A percentile compares a stretch with the other conserved stretches of the same genome.
These are phyloP conservation scores for Verticillium tricorpus DNA, from an alignment of 2,329 filamentous ascomycete genomes.

Conservation along the genomic window DNA sequence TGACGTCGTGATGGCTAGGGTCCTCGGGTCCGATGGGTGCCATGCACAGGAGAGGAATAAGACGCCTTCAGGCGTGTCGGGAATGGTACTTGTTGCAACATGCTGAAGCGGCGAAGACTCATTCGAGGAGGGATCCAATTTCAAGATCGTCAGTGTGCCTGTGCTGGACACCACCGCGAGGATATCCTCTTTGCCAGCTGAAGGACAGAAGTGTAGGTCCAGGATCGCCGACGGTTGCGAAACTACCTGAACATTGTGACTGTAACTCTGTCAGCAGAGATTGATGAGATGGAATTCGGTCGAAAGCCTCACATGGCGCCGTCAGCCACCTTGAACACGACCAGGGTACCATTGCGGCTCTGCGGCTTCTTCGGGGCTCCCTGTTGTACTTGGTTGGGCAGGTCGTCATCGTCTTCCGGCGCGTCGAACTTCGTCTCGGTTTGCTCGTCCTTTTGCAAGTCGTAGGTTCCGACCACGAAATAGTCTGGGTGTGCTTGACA, in stretches of 20 bases:
- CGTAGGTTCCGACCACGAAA: conserved; percentile 82
- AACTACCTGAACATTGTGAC: conserved; percentile 20
- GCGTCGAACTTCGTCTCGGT: background rate
- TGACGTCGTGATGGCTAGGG: conserved; percentile 68
- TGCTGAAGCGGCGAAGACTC: conserved; percentile 29
- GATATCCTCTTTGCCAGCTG: conserved; percentile 38
- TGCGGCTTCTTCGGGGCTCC: conserved; percentile 40
- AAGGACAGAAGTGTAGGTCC: conserved; percentile 75
- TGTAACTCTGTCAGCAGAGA: background rate
- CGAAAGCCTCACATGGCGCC: conserved; percentile 48
- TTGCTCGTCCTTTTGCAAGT: conserved; percentile 51
- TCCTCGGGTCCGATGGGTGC: conserved; percentile 52
- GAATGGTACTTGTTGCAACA: conserved; percentile 39
- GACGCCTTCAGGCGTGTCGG: conserved; percentile 49
- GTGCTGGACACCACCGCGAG: conserved; percentile 77
- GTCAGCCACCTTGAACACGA: conserved; percentile 57
- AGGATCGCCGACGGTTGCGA: conserved; percentile 69
- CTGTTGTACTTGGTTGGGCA: conserved; percentile 17
- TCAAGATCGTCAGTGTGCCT: conserved; percentile 63
- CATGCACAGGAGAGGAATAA: conserved; percentile 72
- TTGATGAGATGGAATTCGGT: conserved; percentile 1
- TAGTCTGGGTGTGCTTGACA: conserved; percentile 57
- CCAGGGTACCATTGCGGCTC: conserved; percentile 67
- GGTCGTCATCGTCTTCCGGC: conserved; percentile 1
- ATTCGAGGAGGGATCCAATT: conserved; percentile 35